Base-by-base conservation (phyloP, 139 green algal species). In the Volvox reticuliferus region DNA sequence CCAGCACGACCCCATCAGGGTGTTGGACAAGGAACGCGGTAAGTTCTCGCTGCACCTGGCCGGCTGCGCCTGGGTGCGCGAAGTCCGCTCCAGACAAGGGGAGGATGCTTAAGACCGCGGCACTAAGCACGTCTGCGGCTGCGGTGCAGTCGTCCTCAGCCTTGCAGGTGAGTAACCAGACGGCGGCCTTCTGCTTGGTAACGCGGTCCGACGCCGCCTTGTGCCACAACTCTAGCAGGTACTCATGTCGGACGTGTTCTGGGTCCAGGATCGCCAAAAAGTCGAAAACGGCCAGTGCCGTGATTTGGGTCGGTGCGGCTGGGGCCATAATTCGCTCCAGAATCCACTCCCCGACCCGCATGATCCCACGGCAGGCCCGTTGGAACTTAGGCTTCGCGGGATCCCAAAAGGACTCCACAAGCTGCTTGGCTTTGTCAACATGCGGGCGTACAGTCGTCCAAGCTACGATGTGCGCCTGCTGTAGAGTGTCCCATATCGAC, bases 131-230 rank as follows among this genome's bases (percentile, higher is more conserved):
- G 50, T 55, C n/a, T 12, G 26, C 22, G 12, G 73, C 86, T 5
- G 20, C 12, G 30, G 2, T 5, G 86, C 73, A 83, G 24, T 90
- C 86, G 30, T 19, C 20, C 9, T 76, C 32, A n/a, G 22, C 26
- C 14, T 55, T 21, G 71, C 86, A 90, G 6, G 73, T 37, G 1
- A 90, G 20, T 12, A 84, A 22, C 86, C 86, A 90, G 35, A 36
- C 86, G 26, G 30, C 22, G 20, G 86, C 71, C 86, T 90, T 90
- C 37, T 79, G 86, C 73, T 90, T 90, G 20, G 19, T 1, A 6
- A 75, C 86, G 0, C 82, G 30, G 68, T 90, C 68, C 18, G 12
- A 20, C 36, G 16, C 69, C 0, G 73, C 86, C 2, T 61, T 55
- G 20, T 35, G 50, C 73, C 73, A 90, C 44, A 83, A 55, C 30